Conservation (phyloP, 441 rosid species). For the Brassica balearica region DNA sequence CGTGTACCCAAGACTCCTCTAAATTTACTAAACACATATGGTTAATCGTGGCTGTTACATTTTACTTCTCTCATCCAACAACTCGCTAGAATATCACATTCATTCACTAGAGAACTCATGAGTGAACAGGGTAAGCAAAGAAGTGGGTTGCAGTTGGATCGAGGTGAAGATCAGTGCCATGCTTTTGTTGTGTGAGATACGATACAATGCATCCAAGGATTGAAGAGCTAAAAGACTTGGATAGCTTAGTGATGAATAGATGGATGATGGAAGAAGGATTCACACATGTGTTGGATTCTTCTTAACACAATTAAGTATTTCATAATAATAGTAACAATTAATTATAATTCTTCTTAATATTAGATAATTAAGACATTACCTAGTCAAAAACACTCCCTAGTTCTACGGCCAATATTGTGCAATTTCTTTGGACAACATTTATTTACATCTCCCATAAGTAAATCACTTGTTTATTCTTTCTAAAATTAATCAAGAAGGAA, state of each 20-base stretch:
- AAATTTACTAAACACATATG: no score
- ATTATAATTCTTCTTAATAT: background rate
- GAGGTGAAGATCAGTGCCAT: background rate
- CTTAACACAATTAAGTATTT: background rate
- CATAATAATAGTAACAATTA: background rate
- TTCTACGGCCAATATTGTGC: conserved; percentile 29
- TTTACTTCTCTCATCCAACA: no score
- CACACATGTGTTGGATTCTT: background rate
- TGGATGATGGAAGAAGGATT: background rate
- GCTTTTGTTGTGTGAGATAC: background rate
- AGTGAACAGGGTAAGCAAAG: background rate
- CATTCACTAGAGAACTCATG: no score
- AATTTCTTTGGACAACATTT: conserved; percentile 34
- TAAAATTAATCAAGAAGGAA: conserved; percentile 2
- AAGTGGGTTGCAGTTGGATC: background rate
- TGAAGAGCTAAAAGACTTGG: background rate
- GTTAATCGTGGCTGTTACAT: no score
- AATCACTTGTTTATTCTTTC: background rate
- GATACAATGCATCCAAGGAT: background rate
- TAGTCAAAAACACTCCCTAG: conserved; percentile 41
- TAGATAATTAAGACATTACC: background rate
- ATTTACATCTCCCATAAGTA: conserved; percentile 34
- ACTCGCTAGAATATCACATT: no score
- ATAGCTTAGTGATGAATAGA: background rate
- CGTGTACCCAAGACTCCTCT: no score